Percentiles rank a stretch among this genome's conserved stretches.
phyloP scores from a whole-genome alignment of 2,329 filamentous ascomycete species.

The Epichloe sp. region DNA sequence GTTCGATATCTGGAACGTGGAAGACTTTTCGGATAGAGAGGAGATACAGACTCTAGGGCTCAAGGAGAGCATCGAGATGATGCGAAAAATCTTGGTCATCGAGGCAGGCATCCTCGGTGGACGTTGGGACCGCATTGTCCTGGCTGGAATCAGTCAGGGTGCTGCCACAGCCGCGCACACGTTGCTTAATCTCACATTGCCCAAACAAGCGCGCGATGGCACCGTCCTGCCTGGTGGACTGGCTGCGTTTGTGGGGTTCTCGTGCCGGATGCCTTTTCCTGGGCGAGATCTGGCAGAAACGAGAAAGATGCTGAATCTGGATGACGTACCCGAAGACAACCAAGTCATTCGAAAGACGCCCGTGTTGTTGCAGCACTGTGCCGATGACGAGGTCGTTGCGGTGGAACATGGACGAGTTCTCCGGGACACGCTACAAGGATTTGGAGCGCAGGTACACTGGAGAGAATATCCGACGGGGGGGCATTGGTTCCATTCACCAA shows the following conservation, averaged over 20 bases:
- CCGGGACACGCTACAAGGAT: slow-evolving; percentile 19
- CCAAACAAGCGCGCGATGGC: slow-evolving; percentile 1
- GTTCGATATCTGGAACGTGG: slow-evolving; percentile 37
- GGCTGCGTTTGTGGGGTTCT: slow-evolving; percentile 26
- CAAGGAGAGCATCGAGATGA: slow-evolving; percentile 20
- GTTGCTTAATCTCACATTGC: slow-evolving; percentile 22
- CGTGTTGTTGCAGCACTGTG: slow-evolving; percentile 31
- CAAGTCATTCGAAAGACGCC: slow-evolving; percentile 28
- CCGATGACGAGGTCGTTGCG: slow-evolving; percentile 28
- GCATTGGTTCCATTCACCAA: slow-evolving; percentile 31
- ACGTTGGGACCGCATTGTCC: slow-evolving; percentile 24
- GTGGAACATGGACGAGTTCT: slow-evolving; percentile 23
- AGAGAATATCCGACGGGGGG: slow-evolving; percentile 28
- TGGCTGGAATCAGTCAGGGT: slow-evolving; percentile 35
- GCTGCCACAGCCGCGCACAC: slow-evolving; percentile 26
- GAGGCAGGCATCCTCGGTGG: slow-evolving; percentile 25
- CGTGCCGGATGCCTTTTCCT: slow-evolving; percentile 23
- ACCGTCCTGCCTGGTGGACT: slow-evolving; percentile 6
- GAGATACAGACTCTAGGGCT: slow-evolving; percentile 29
- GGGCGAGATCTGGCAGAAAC: slow-evolving; percentile 18
- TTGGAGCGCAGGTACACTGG: slow-evolving; percentile 27
- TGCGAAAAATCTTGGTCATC: slow-evolving; percentile 19
- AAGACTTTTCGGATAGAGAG: slow-evolving; percentile 26
- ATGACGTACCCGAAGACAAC: slow-evolving; percentile 12
- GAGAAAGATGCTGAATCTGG: slow-evolving; percentile 19